Conservation (phyloP, 306 rosid species). For the Citrullus amarus region DNA sequence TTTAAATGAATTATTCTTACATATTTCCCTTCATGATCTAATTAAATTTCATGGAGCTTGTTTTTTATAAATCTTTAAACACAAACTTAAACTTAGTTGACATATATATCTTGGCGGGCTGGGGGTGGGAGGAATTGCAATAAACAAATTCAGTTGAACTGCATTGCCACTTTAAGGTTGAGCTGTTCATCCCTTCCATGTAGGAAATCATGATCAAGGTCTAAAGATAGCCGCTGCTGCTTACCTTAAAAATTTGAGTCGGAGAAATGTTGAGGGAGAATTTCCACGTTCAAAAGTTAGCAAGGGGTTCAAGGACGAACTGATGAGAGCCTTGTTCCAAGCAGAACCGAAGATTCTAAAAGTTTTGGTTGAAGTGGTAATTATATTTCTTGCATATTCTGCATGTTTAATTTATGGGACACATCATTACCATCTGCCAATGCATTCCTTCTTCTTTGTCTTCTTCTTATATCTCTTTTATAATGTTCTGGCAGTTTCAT, state of each 20-base stretch:
- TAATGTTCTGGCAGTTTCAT: conserved; percentile 41
- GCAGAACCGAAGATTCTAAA: conserved; percentile 46
- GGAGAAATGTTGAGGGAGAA: conserved; percentile 38
- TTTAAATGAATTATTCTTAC: not conserved
- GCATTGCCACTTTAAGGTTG: not conserved
- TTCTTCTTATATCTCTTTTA: not conserved
- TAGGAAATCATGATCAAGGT: conserved; percentile 61
- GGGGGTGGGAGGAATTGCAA: not conserved
- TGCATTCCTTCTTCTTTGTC: not conserved
- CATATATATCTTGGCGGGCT: not conserved
- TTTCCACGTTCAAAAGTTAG: conserved; percentile 33
- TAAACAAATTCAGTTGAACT: not conserved
- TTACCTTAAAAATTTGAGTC: conserved; percentile 62
- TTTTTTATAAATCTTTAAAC: not conserved
- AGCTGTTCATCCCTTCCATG: not conserved
- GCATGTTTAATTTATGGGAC: not conserved
- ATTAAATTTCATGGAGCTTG: not conserved
- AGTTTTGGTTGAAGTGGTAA: conserved; percentile 69
- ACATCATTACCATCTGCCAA: not conserved
- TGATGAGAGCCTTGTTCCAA: conserved; percentile 56
- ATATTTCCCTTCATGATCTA: not conserved
- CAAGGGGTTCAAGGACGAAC: conserved; percentile 69
- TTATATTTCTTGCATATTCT: not conserved
- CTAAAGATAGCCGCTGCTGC: conserved; percentile 61
- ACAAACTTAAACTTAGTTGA: not conserved